Conservation (phyloP, 352 stramenopile species). For the Phytophthora multivora region DNA sequence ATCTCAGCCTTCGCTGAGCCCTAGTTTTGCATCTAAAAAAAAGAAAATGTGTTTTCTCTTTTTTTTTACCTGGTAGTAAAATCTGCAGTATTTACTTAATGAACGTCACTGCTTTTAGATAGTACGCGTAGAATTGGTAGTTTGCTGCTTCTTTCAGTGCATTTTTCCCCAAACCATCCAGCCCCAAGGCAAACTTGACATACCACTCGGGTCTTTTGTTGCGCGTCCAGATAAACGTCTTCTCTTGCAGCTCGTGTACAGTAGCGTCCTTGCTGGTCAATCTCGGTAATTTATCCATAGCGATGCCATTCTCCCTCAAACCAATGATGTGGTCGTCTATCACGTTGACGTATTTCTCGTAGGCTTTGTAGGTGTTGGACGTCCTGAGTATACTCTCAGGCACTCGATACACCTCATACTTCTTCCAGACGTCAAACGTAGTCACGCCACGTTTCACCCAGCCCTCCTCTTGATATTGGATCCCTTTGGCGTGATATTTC, state of each 20-base stretch:
- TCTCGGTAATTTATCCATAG: background rate
- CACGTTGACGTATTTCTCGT: slow-evolving; percentile 16
- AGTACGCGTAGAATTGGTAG: slow-evolving; percentile 9
- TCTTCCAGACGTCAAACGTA: slow-evolving; percentile 12
- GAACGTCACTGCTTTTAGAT: background rate
- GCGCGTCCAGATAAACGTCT: slow-evolving; percentile 8
- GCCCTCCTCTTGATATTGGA: slow-evolving; percentile 1
- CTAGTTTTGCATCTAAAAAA: no score
- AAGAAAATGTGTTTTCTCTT: no score
- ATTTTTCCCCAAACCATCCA: slow-evolving; percentile 6
- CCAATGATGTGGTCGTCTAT: slow-evolving; percentile 14
- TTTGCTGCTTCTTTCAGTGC: slow-evolving; percentile 15
- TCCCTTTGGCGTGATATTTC: background rate
- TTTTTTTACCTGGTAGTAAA: no score
- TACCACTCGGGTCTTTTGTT: slow-evolving; percentile 15
- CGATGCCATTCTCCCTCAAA: background rate
- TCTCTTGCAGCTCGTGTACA: background rate
- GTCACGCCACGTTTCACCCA: slow-evolving; percentile 7
- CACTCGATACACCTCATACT: background rate
- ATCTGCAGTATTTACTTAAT: background rate
- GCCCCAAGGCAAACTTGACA: slow-evolving; percentile 12
- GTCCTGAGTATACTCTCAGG: background rate
- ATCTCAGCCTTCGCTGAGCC: no score
- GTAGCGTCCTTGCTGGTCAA: background rate
- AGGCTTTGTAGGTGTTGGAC: background rate